Conservation (phyloP, 108 stramenopile species). For the Fistulifera solaris region DNA sequence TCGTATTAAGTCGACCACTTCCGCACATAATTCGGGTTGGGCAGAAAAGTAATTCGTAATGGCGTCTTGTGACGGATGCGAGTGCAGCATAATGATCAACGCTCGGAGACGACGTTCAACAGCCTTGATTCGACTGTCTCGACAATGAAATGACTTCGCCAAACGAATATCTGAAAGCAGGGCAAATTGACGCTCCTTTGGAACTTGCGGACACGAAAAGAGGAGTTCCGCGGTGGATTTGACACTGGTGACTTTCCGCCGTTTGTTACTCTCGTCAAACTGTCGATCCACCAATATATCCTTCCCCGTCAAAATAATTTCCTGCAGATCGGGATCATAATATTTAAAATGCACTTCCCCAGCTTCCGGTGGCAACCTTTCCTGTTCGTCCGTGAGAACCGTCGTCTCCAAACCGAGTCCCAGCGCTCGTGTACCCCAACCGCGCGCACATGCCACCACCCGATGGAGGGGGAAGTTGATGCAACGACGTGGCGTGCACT, state of each 20-base stretch:
- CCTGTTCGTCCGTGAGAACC: background rate
- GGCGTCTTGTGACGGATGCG: constrained; percentile 69
- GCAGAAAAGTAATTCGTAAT: constrained; percentile 79
- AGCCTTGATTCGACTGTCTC: constrained; percentile 40
- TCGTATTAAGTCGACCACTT: constrained; percentile 79
- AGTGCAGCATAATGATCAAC: constrained; percentile 56
- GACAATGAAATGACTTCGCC: constrained; percentile 57
- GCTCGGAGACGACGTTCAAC: constrained; percentile 68
- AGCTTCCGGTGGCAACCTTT: background rate
- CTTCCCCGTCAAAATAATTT: too few species aligned
- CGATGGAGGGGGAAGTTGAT: constrained; percentile 35
- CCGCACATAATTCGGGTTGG: constrained; percentile 85
- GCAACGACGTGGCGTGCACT: constrained; percentile 52
- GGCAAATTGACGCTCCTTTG: constrained; percentile 60
- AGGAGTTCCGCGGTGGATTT: constrained; percentile 46
- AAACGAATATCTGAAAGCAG: constrained; percentile 70
- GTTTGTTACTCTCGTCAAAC: too few species aligned
- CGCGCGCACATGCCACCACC: constrained; percentile 62
- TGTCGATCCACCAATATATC: too few species aligned
- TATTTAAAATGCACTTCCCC: background rate
- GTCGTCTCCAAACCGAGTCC: constrained; percentile 42
- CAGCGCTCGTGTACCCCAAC: constrained; percentile 80
- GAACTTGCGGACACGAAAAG: constrained; percentile 40
- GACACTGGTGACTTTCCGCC: background rate
- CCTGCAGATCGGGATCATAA: too few species aligned